Percentiles rank a stretch among this genome's conserved stretches.
Evolutionary conservation across 2,329 filamentous ascomycete genomes (phyloP).

Genomic region (Chlorencoelia australis): DNA sequence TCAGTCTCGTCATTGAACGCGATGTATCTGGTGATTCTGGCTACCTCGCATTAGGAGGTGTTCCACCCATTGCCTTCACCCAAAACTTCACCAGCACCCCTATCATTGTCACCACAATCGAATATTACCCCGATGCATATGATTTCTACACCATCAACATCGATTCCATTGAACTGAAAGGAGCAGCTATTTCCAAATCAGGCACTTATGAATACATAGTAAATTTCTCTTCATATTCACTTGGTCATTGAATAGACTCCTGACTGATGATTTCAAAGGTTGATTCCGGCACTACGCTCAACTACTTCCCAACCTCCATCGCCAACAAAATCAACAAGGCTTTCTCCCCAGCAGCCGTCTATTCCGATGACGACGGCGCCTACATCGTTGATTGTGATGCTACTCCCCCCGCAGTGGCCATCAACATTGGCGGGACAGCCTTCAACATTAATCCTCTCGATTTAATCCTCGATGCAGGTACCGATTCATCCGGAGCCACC

Average conservation of each 20-base stretch:
- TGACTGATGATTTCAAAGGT: constrained; percentile 17
- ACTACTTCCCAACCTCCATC: constrained; percentile 31
- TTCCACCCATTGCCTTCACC: constrained; percentile 32
- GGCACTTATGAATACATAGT: constrained; percentile 12
- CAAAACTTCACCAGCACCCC: constrained; percentile 14
- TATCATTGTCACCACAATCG: constrained; percentile 16
- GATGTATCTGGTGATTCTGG: constrained; percentile 28
- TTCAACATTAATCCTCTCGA: constrained; percentile 26
- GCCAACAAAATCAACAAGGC: constrained; percentile 30
- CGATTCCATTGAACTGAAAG: constrained; percentile 6
- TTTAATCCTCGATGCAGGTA: constrained; percentile 20
- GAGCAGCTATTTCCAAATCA: constrained; percentile 1
- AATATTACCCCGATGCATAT: constrained; percentile 5
- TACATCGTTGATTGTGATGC: constrained; percentile 35
- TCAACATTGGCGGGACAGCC: constrained; percentile 30
- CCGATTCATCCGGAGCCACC: constrained; percentile 11
- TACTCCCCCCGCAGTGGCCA: constrained; percentile 31
- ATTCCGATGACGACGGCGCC: constrained; percentile 20
- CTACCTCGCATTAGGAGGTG: constrained; percentile 38
- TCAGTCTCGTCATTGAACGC: constrained; percentile 37
- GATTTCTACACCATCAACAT: constrained; percentile 20
- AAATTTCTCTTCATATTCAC: neutral
- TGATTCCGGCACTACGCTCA: constrained; percentile 34
- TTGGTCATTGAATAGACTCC: too few relatives aligned
- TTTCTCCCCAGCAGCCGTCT: constrained; percentile 34